Conservation (phyloP, 1,284 basidiomycete genomes). For the Moesziomyces parantarcticus region DNA sequence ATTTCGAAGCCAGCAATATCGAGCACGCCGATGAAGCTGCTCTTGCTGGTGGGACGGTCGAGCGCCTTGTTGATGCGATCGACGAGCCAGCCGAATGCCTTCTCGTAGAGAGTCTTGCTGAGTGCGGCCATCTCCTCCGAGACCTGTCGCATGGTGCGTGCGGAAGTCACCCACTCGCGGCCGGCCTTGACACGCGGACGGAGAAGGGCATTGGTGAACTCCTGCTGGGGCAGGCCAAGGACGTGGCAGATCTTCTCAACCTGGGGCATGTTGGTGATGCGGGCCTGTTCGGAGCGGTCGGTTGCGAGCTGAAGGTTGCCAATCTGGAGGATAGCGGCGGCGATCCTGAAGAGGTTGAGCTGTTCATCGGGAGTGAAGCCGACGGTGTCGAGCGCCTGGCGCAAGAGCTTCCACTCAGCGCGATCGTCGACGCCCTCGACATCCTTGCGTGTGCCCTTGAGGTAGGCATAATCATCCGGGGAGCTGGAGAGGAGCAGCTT, state of each 20-base stretch:
- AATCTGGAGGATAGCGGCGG: conserved; percentile 92
- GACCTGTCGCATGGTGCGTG: conserved; percentile 89
- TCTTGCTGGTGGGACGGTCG: conserved; percentile 87
- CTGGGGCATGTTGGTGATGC: conserved; percentile 72
- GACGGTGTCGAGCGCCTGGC: conserved; percentile 84
- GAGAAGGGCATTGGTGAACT: conserved; percentile 80
- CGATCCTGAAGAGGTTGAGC: conserved; percentile 90
- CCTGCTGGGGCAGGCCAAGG: conserved; percentile 87
- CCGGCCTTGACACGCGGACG: conserved; percentile 86
- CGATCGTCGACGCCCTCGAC: conserved; percentile 94
- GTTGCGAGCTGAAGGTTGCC: conserved; percentile 89
- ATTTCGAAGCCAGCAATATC: conserved; percentile 99
- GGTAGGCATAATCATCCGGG: conserved; percentile 86
- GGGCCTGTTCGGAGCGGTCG: conserved; percentile 86
- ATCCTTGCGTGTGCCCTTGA: conserved; percentile 87
- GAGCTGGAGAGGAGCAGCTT: conserved; percentile 77
- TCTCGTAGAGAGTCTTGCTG: conserved; percentile 97
- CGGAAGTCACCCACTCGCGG: conserved; percentile 95
- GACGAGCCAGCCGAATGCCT: conserved; percentile 91
- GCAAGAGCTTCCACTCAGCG: conserved; percentile 85
- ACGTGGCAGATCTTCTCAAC: conserved; percentile 89
- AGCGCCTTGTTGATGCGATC: conserved; percentile 94
- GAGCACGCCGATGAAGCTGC: conserved; percentile 96
- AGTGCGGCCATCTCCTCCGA: conserved; percentile 90
- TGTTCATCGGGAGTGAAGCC: conserved; percentile 88